Evolutionary conservation across 2,329 filamentous ascomycete genomes (phyloP).

Genomic region (Ciborinia camelliae): DNA sequence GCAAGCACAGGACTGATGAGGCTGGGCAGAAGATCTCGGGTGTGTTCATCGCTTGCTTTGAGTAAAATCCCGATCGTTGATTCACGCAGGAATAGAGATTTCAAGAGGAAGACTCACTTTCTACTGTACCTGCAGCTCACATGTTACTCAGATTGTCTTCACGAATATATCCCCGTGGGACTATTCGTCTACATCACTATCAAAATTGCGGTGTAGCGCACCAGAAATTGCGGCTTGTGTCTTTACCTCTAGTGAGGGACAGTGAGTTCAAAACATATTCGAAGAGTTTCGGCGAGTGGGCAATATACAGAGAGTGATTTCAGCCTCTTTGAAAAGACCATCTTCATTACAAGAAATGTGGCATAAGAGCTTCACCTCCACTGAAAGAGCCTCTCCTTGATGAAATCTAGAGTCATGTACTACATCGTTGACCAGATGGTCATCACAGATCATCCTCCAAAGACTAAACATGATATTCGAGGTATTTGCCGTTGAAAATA

Average conservation of each 20-base stretch:
- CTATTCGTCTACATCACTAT: not conserved
- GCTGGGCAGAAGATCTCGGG: not conserved
- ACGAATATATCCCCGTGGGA: not conserved
- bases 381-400: no score
- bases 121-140: not conserved
- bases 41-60: not conserved
- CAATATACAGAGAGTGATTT: no score
- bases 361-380: no score
- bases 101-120: not conserved
- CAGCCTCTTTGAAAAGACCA: no score
- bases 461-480: no score
- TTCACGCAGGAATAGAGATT: not conserved
- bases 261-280: no score
- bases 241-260: not conserved
- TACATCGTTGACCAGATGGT: no score
- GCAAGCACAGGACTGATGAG: not conserved
- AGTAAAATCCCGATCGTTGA: not conserved
- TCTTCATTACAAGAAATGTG: no score
- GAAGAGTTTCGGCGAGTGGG: not conserved
- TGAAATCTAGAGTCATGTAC: no score
- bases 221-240: not conserved
- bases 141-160: not conserved
- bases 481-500: no score
- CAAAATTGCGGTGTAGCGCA: not conserved
- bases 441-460: no score